Evolutionary conservation across 495 filamentous ascomycete species (phyloP).

Genomic region (Penicillium ochrochloron): DNA sequence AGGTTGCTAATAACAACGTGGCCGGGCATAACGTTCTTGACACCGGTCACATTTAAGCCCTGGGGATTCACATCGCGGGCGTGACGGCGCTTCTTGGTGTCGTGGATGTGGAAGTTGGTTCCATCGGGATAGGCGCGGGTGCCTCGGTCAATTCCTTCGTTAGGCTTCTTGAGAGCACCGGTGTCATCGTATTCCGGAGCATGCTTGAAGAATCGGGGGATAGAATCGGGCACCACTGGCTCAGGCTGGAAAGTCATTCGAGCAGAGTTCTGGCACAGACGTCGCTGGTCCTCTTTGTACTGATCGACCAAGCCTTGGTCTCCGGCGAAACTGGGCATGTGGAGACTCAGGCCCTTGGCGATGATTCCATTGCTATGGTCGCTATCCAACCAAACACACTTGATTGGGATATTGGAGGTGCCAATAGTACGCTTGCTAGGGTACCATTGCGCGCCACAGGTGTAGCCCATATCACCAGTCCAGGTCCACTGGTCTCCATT

Average conservation of each 20-base stretch:
- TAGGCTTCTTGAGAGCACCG: neutral
- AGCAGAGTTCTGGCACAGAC: neutral
- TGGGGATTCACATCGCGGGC: neutral
- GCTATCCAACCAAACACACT: constrained; percentile 1
- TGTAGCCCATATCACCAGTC: constrained; percentile 1
- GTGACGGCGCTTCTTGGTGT: neutral
- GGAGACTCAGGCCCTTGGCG: neutral
- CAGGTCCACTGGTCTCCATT: constrained; percentile 4
- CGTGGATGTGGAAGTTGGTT: constrained; percentile 2
- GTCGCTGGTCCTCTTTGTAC: constrained; percentile 2
- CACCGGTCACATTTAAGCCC: neutral
- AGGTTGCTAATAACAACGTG: constrained; percentile 2
- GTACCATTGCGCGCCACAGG: neutral
- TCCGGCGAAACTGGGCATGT: neutral
- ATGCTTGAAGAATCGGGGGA: neutral
- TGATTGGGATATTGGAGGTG: neutral
- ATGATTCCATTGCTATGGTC: neutral
- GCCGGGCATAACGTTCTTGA: neutral
- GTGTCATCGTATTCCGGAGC: neutral
- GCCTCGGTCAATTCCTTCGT: neutral
- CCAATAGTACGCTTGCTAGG: neutral
- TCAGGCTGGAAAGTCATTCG: neutral
- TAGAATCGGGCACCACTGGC: neutral
- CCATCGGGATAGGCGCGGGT: neutral
- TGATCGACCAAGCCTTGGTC: constrained; percentile 4